Evolutionary conservation across 768 basidiomycete species (phyloP).

Genomic region (Suillus fuscotomentosus): DNA sequence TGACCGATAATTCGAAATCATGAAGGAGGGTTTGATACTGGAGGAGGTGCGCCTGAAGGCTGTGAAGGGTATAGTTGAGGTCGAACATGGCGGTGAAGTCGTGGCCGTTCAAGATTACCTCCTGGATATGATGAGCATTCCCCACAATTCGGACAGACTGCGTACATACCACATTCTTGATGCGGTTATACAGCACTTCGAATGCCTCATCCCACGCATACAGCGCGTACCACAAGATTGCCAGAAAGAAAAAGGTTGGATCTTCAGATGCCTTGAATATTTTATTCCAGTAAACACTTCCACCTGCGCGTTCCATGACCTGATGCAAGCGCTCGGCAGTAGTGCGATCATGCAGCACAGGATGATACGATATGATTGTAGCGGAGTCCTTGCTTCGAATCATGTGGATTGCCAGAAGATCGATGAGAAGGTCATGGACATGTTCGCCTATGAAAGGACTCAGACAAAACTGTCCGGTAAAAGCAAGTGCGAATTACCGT

Average conservation of each 20-base stretch:
- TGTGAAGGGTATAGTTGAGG: conserved; percentile 52
- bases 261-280: conserved; percentile 28
- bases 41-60: conserved; percentile 48
- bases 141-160: conserved; percentile 12
- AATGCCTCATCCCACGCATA: conserved; percentile 56
- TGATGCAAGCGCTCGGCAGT: conserved; percentile 26
- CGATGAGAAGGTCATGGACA: conserved; percentile 29
- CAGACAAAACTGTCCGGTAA: background rate
- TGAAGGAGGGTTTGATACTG: conserved; percentile 48
- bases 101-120: conserved; percentile 30
- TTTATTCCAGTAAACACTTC: conserved; percentile 28
- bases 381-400: conserved; percentile 24
- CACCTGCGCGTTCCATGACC: conserved; percentile 30
- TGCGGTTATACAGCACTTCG: conserved; percentile 44
- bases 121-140: background rate
- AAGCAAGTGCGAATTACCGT: background rate
- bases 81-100: conserved; percentile 42
- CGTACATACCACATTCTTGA: conserved; percentile 42
- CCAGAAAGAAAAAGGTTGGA: conserved; percentile 48
- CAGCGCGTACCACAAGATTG: conserved; percentile 49
- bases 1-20: conserved; percentile 46
- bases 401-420: conserved; percentile 40
- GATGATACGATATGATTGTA: conserved; percentile 37
- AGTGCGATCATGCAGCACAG: conserved; percentile 22
- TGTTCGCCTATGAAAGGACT: conserved; percentile 11